Conservation (phyloP, 192 early-diverging fungal genomes). For the Coemansia sp. region DNA sequence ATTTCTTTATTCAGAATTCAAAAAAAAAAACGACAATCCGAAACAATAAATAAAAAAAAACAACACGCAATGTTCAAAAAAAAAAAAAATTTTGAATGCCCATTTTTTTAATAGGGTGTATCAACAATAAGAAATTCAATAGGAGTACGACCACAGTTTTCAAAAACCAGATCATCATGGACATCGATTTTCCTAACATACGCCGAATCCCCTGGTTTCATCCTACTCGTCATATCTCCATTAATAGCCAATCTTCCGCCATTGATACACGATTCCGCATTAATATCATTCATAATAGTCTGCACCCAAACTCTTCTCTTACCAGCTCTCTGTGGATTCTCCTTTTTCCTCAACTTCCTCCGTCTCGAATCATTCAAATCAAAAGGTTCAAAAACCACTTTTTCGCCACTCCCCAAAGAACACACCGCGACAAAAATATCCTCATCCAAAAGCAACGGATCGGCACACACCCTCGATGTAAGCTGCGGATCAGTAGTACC, state of each 20-base stretch:
- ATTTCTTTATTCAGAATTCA: no score
- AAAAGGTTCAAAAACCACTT: conserved; percentile 35
- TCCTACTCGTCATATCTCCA: conserved; percentile 33
- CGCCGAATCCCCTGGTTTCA: conserved; percentile 47
- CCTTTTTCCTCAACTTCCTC: conserved; percentile 9
- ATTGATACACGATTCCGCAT: conserved; percentile 19
- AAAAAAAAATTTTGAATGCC: background rate
- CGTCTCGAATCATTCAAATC: conserved; percentile 38
- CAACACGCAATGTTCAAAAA: background rate
- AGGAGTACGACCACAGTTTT: conserved; percentile 41
- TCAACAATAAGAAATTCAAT: conserved; percentile 50
- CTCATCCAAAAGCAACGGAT: conserved; percentile 39
- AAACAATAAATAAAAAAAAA: no score
- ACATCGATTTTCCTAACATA: conserved; percentile 40
- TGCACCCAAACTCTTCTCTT: conserved; percentile 48
- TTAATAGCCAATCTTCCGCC: conserved; percentile 40
- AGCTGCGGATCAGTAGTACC: conserved; percentile 35
- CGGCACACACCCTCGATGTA: conserved; percentile 38
- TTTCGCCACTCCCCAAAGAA: conserved; percentile 21
- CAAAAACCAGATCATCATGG: conserved; percentile 21
- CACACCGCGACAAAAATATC: conserved; percentile 44
- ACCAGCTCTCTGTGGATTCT: conserved; percentile 17
- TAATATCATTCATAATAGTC: conserved; percentile 30
- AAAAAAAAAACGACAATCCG: no score
- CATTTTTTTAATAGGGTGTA: conserved; percentile 32